Conservation (phyloP, 192 early-diverging fungal species). For the Neocallimastix lanati region DNA sequence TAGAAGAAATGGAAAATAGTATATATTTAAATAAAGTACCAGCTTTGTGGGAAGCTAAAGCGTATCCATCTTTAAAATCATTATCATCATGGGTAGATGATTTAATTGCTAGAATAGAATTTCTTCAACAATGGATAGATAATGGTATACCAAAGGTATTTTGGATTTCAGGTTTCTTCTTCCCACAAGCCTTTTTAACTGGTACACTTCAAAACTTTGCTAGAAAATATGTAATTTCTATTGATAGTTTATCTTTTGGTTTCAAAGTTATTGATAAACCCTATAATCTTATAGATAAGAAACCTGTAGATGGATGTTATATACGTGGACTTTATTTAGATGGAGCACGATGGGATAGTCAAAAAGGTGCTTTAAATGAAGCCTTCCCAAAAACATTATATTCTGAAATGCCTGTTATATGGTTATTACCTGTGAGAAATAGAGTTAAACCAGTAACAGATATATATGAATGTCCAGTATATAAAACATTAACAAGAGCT, state of each 20-base stretch:
- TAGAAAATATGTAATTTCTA: constrained; percentile 32
- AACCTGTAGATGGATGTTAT: constrained; percentile 39
- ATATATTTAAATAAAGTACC: constrained; percentile 39
- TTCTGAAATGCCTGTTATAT: constrained; percentile 38
- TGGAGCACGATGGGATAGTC: constrained; percentile 35
- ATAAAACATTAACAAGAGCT: constrained; percentile 36
- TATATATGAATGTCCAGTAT: constrained; percentile 33
- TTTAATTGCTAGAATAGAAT: constrained; percentile 24
- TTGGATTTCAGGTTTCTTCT: constrained; percentile 43
- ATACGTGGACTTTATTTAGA: constrained; percentile 38
- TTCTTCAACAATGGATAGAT: constrained; percentile 40
- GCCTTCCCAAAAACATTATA: constrained; percentile 34
- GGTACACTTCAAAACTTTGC: constrained; percentile 42
- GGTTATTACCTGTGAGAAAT: constrained; percentile 34
- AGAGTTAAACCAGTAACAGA: not conserved
- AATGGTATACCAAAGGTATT: constrained; percentile 29
- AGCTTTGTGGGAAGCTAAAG: constrained; percentile 23
- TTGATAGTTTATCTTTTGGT: constrained; percentile 32
- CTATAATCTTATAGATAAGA: constrained; percentile 5
- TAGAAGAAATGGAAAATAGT: constrained; percentile 32
- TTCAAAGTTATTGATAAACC: constrained; percentile 20
- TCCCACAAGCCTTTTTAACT: constrained; percentile 39
- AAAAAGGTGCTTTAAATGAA: constrained; percentile 15
- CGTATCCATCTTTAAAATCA: constrained; percentile 35
- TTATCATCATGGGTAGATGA: constrained; percentile 32